These are phyloP conservation scores for Ceratobasidium sp. DNA, from an alignment of 1,284 basidiomycete species.

Conservation along the genomic window DNA sequence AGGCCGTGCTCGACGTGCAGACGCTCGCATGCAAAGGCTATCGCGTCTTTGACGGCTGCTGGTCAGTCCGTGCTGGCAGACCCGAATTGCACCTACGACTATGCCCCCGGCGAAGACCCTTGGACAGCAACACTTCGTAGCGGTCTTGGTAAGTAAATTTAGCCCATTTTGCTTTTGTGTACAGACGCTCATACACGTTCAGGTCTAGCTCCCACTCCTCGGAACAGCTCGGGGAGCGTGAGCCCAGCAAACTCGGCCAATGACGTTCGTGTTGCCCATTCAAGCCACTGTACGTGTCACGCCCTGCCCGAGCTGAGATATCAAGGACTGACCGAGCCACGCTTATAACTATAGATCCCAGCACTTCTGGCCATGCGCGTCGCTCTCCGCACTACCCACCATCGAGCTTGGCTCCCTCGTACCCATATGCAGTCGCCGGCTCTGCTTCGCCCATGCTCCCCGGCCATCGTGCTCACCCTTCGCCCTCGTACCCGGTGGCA, in stretches of 20 bases:
- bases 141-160: conserved; percentile 24
- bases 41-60: conserved; percentile 39
- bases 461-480: conserved; percentile 1
- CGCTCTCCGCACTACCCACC: conserved; percentile 28
- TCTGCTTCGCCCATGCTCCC: not conserved
- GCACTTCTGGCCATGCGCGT: conserved; percentile 9
- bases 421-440: not conserved
- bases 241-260: conserved; percentile 19
- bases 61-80: conserved; percentile 36
- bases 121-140: conserved; percentile 39
- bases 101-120: conserved; percentile 41
- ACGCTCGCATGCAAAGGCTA: conserved; percentile 37
- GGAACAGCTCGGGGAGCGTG: conserved; percentile 28
- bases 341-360: not conserved
- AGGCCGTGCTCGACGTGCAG: conserved; percentile 41
- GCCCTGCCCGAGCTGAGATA: conserved; percentile 25
- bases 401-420: not conserved
- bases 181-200: conserved; percentile 3
- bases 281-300: conserved; percentile 17
- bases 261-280: not conserved
- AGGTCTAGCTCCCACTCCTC: conserved; percentile 12
- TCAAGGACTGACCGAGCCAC: not conserved
- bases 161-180: not conserved
- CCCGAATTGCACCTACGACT: conserved; percentile 40
- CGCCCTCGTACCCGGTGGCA: not conserved